phyloP scores from a whole-genome alignment of 805 yeast species.

The Hemisphaericaspora nanyangensis region DNA sequence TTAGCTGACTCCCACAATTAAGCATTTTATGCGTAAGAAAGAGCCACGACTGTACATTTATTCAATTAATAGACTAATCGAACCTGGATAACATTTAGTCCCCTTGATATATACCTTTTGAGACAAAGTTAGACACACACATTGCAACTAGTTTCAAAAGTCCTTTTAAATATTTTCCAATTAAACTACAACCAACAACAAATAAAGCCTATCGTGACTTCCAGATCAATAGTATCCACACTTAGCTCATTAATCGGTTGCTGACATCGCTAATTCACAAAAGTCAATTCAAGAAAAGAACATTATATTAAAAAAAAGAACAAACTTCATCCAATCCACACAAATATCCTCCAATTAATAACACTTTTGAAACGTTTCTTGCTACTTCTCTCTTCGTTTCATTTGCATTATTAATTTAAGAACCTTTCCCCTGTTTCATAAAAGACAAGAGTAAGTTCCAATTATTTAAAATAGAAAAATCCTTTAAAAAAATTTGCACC shows the following conservation, averaged over 20 bases:
- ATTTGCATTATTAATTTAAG: conserved; percentile 14
- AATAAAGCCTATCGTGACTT: conserved; percentile 9
- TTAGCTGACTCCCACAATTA: conserved; percentile 2
- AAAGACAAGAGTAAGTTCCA: conserved; percentile 44
- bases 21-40: conserved; percentile 41
- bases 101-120: neutral
- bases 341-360: conserved; percentile 27
- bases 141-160: neutral
- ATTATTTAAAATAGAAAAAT: too few relatives aligned
- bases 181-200: neutral
- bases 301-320: too few relatives aligned
- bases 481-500: too few relatives aligned
- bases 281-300: neutral
- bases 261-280: conserved; percentile 11
- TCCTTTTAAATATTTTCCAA: neutral
- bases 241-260: conserved; percentile 13
- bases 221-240: conserved; percentile 11
- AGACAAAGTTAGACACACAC: neutral
- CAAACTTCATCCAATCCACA: too few relatives aligned
- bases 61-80: conserved; percentile 27
- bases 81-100: conserved; percentile 45
- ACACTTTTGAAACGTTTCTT: conserved; percentile 41
- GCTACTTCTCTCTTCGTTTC: conserved; percentile 48
- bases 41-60: conserved; percentile 36
- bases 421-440: conserved; percentile 9